phyloP scores from a whole-genome alignment of 2,329 filamentous ascomycete species.

The Fusarium pseudograminearum region DNA sequence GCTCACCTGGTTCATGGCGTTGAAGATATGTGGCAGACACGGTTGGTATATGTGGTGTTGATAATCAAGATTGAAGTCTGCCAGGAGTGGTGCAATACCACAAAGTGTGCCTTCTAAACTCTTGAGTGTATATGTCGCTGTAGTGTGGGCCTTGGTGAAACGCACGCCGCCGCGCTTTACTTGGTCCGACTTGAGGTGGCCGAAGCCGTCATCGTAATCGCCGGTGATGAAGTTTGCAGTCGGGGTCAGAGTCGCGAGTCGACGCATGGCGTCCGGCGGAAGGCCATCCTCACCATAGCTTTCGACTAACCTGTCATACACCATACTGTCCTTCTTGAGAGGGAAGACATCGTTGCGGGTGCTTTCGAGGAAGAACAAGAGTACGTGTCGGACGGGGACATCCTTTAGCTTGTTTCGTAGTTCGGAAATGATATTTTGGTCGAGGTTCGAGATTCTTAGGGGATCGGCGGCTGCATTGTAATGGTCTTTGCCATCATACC shows the following conservation, averaged over 20 bases:
- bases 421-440: constrained; percentile 47
- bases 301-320: constrained; percentile 50
- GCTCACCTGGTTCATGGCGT: constrained; percentile 50
- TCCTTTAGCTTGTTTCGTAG: constrained; percentile 45
- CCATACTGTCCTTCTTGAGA: constrained; percentile 55
- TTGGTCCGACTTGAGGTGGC: constrained; percentile 28
- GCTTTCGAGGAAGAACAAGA: constrained; percentile 59
- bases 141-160: constrained; percentile 56
- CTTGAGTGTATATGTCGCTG: constrained; percentile 59
- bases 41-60: constrained; percentile 59
- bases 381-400: constrained; percentile 56
- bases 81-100: constrained; percentile 56
- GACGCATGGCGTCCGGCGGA: constrained; percentile 49
- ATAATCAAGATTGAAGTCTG: constrained; percentile 58
- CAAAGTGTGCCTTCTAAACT: constrained; percentile 58
- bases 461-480: constrained; percentile 56
- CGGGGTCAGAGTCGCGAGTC: constrained; percentile 48
- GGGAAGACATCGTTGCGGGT: constrained; percentile 61
- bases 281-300: constrained; percentile 49
- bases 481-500: constrained; percentile 45
- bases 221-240: constrained; percentile 53
- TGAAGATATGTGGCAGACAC: constrained; percentile 56
- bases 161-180: constrained; percentile 54
- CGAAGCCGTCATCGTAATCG: constrained; percentile 53
- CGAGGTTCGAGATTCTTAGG: constrained; percentile 55